These are phyloP conservation scores for Annulohypoxylon truncatum DNA, from an alignment of 2,329 filamentous ascomycete genomes.

Conservation along the genomic window DNA sequence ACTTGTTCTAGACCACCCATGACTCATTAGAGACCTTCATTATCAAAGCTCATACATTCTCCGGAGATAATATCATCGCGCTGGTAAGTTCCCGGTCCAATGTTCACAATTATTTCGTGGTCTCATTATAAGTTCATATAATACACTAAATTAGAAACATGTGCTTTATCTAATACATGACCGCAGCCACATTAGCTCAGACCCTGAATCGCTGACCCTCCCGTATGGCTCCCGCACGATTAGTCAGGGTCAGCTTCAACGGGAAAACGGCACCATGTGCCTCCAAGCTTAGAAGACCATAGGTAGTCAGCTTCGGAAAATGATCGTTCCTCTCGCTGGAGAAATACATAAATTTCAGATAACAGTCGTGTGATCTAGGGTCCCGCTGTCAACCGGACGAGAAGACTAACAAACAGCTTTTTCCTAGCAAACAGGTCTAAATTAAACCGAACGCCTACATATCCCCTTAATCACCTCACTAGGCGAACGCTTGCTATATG, in stretches of 20 bases:
- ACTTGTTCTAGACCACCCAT: not conserved
- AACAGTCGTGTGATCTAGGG: not conserved
- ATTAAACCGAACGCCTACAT: not conserved
- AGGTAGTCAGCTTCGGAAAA: not conserved
- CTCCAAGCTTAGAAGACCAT: not conserved
- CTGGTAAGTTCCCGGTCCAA: not conserved
- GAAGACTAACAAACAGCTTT: constrained; percentile 1
- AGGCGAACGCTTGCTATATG: not conserved
- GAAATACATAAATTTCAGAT: not conserved
- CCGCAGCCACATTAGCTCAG: not conserved
- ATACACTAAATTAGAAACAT: not conserved
- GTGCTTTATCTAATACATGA: not conserved
- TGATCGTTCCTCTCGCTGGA: not conserved
- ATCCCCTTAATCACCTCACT: not conserved
- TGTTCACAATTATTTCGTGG: not conserved
- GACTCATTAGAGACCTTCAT: not conserved
- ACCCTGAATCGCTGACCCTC: not conserved
- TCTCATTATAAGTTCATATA: not conserved
- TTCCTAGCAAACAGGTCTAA: constrained; percentile 9
- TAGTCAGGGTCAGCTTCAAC: not conserved
- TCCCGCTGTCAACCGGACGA: not conserved
- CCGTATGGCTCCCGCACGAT: not conserved
- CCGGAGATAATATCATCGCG: not conserved
- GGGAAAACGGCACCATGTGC: not conserved
- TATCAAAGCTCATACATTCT: not conserved